Evolutionary conservation across 139 green algal genomes (phyloP).

Genomic region (Chlamydomonas sphaeroides): DNA sequence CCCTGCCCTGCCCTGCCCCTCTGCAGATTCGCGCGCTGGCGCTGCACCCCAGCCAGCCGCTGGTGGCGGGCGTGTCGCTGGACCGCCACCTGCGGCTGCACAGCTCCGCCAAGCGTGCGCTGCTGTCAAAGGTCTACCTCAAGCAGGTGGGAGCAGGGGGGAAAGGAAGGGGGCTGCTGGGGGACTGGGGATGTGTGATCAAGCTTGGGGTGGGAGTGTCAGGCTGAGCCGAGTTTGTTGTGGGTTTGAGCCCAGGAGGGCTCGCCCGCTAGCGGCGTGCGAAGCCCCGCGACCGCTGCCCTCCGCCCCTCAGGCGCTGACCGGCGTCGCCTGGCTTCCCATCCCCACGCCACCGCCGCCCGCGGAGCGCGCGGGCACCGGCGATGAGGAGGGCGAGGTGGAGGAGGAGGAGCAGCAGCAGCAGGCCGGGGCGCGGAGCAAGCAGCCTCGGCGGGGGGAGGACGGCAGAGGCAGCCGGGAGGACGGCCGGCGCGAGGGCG

Average conservation of each 20-base stretch:
- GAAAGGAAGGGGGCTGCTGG: too few species aligned
- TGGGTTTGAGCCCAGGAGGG: neutral
- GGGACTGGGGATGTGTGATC: neutral
- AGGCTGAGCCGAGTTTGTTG: neutral
- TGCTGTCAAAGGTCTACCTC: constrained; percentile 66
- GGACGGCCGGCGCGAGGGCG: too few species aligned
- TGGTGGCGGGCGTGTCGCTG: constrained; percentile 72
- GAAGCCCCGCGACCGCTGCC: neutral
- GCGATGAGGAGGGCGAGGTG: neutral
- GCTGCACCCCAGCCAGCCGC: constrained; percentile 53
- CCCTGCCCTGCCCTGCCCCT: too few species aligned
- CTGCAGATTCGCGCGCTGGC: constrained; percentile 47
- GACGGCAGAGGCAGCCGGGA: too few species aligned
- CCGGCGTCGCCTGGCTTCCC: constrained; percentile 51
- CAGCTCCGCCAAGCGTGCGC: constrained; percentile 45
- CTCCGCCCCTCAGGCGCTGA: constrained; percentile 46
- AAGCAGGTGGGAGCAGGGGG: constrained; percentile 69
- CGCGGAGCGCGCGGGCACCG: neutral
- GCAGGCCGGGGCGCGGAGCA: too few species aligned
- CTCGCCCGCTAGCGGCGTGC: neutral
- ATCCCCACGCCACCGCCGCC: neutral
- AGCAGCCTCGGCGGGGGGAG: too few species aligned
- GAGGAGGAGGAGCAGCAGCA: neutral
- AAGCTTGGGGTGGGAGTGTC: neutral
- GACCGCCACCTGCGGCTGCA: constrained; percentile 78